Percentiles rank a stretch among this genome's conserved stretches.
phyloP scores from a whole-genome alignment of 1,284 basidiomycete genomes.

The Melampsora larici-populina region DNA sequence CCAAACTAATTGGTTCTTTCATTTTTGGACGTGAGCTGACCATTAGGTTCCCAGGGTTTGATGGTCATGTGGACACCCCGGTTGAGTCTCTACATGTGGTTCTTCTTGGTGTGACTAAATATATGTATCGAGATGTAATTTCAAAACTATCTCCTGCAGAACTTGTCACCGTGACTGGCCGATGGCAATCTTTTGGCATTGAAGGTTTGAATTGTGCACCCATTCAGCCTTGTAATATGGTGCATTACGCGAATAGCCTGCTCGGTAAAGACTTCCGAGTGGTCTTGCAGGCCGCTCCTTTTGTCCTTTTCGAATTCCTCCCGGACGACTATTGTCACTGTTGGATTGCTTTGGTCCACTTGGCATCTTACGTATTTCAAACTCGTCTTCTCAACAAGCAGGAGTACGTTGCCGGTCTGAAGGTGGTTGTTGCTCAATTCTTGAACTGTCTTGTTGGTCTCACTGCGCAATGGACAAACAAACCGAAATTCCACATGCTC shows the following conservation, averaged over 20 bases:
- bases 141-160: neutral
- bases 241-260: too few relatives aligned
- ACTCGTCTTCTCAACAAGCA: constrained; percentile 53
- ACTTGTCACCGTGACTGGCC: neutral
- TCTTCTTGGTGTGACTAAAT: neutral
- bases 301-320: too few relatives aligned
- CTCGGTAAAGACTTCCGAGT: too few relatives aligned
- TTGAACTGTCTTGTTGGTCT: neutral
- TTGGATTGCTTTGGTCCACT: too few relatives aligned
- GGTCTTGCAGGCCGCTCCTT: too few relatives aligned
- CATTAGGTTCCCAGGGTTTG: too few relatives aligned
- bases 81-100: neutral
- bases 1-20: too few relatives aligned
- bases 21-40: too few relatives aligned
- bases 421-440: neutral
- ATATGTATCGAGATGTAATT: neutral
- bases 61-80: neutral
- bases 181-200: constrained; percentile 2
- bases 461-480: constrained; percentile 54
- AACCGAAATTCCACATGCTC: too few relatives aligned
- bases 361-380: neutral
- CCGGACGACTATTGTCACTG: too few relatives aligned
- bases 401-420: constrained; percentile 46
- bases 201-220: too few relatives aligned
- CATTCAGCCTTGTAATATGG: neutral